Evolutionary conservation across 2,329 filamentous ascomycete species (phyloP), one percentile per base, ranked within the genome.

Genomic region (Trichoderma atroviride): DNA sequence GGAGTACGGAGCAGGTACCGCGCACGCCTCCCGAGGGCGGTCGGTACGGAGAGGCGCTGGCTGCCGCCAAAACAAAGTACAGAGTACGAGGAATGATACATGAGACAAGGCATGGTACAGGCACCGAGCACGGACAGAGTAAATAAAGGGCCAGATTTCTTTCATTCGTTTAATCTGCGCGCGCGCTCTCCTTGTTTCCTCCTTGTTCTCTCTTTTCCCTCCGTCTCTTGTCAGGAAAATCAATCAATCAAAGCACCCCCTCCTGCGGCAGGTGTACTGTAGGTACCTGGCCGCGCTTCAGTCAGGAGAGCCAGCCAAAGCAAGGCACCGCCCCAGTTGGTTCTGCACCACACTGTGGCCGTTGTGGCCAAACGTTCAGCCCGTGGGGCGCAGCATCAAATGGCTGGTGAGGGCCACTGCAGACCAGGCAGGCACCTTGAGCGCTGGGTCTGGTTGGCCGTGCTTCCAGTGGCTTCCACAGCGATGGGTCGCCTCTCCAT

Each of bases 381-480:
- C 65, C 50, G 66, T 68, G 66, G 66, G 66, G 66, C 66, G 58
- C 57, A 69, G 66, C 52, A 40, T 56, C 56, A 33, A 43, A 67
- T 68, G 65, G 65, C 65, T 68, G 65, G 56, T 68, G 57, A 68
- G 65, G 57, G 63, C 63, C 35, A 40, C 53, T 13, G 53, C 57
- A 61, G 40, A 10, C 14, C 37, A 43, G 50, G 29, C 22, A 57
- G 52, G 19, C 6, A 19, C 29, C 56, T 22, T 11, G 13, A 37
- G 53, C 37, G 27, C 55, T 11, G 37, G 33, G 10, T n/a, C 31
- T 50, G 53, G 64, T 43, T 37, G 47, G 50, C 47, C 50, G 66
- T 50, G 31, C 64, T 73, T 74, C 72, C 72, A 74, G 72, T 59
- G 67, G 66, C 71, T 73, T 74, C 72, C 72, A 74, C 59, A n/a